A percentile compares a stretch with the other conserved stretches of the same genome.
Conservation (phyloP, 1,284 basidiomycete species). For the Pholiota adiposa region DNA sequence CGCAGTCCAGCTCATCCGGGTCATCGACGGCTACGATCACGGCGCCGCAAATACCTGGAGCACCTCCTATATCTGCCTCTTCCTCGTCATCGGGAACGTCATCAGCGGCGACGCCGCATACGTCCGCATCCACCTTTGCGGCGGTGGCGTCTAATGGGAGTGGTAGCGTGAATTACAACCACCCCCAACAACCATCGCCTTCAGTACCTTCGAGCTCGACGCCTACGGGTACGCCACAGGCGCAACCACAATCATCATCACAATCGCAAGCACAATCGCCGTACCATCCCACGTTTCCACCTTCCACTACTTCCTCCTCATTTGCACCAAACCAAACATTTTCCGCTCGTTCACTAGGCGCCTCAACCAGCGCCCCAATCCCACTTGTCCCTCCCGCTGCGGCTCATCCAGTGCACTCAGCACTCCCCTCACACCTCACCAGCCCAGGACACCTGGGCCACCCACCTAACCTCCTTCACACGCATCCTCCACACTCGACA, state of each 20-base stretch:
- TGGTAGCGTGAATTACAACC: too few relatives aligned
- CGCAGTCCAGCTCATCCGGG: constrained; percentile 1
- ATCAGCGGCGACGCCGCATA: not conserved
- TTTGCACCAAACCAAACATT: not conserved
- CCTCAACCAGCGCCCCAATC: not conserved
- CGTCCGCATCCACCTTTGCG: not conserved
- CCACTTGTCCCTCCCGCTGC: not conserved
- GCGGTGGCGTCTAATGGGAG: not conserved
- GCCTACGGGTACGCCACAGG: not conserved
- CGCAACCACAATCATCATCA: too few relatives aligned
- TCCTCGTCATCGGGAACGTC: too few relatives aligned
- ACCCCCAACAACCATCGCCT: not conserved
- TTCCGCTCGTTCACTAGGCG: not conserved
- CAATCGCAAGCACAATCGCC: too few relatives aligned
- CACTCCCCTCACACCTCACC: too few relatives aligned
- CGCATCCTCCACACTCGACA: not conserved
- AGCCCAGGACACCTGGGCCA: too few relatives aligned
- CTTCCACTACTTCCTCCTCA: not conserved
- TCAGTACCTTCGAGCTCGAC: not conserved
- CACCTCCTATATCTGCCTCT: too few relatives aligned
- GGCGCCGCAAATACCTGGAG: not conserved
- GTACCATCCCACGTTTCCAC: too few relatives aligned
- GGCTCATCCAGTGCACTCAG: not conserved
- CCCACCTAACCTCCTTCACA: not conserved
- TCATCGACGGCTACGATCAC: constrained; percentile 2